phyloP scores from a whole-genome alignment of 257 asterid genomes.

The Eucommia ulmoides region DNA sequence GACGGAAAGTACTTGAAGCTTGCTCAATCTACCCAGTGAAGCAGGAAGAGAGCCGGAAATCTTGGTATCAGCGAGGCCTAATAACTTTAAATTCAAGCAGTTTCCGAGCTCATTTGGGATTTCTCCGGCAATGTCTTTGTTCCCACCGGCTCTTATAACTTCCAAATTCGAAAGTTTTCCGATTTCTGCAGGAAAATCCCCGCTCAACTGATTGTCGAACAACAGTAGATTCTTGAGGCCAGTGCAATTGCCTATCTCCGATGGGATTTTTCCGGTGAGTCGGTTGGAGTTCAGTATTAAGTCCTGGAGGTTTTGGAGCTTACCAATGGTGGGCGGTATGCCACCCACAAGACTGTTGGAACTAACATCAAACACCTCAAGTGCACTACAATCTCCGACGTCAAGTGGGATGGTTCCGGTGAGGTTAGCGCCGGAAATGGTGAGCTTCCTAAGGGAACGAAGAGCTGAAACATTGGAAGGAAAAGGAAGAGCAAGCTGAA shows the following conservation, averaged over 20 bases:
- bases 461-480: slow-evolving; percentile 51
- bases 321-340: slow-evolving; percentile 38
- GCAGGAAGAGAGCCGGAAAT: slow-evolving; percentile 51
- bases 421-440: slow-evolving; percentile 51
- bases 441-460: slow-evolving; percentile 32
- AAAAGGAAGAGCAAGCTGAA: slow-evolving; percentile 35
- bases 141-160: slow-evolving; percentile 54
- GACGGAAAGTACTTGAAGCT: slow-evolving; percentile 46
- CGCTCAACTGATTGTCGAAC: slow-evolving; percentile 56
- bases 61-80: slow-evolving; percentile 64
- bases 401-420: slow-evolving; percentile 55
- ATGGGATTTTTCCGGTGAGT: slow-evolving; percentile 44
- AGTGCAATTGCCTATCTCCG: slow-evolving; percentile 35
- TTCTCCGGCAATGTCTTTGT: slow-evolving; percentile 46
- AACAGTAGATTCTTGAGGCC: slow-evolving; percentile 27
- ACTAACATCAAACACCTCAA: slow-evolving; percentile 38
- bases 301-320: slow-evolving; percentile 36
- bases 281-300: slow-evolving; percentile 39
- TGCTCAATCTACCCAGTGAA: slow-evolving; percentile 40
- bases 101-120: slow-evolving; percentile 49
- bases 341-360: slow-evolving; percentile 42
- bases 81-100: slow-evolving; percentile 32
- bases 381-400: slow-evolving; percentile 37
- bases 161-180: slow-evolving; percentile 37
- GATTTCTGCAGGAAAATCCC: slow-evolving; percentile 35